A percentile compares a stretch with the other conserved stretches of the same genome.
phyloP scores from a whole-genome alignment of 306 rosid species.

The Mimosa pudica region DNA sequence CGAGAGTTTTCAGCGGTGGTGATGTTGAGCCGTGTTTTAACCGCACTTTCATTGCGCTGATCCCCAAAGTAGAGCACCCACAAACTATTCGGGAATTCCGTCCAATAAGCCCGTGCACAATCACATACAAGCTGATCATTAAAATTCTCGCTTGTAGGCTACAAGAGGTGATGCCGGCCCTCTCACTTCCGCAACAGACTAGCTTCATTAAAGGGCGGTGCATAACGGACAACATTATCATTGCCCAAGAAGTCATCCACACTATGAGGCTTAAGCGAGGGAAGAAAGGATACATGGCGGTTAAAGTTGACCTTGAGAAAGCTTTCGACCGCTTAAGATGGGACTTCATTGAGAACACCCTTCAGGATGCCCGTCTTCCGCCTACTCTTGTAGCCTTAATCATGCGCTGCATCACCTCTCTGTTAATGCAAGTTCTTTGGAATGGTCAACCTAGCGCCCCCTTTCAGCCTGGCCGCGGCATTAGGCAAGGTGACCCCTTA shows the following conservation, averaged over 20 bases:
- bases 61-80: too few species aligned
- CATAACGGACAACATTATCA: too few species aligned
- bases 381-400: fast-evolving
- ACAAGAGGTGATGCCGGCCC: not conserved
- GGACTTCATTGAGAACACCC: not conserved
- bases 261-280: too few species aligned
- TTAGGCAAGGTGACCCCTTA: not conserved
- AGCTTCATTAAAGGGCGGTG: not conserved
- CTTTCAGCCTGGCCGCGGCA: not conserved
- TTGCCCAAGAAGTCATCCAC: too few species aligned
- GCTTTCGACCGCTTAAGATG: not conserved
- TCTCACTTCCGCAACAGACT: not conserved
- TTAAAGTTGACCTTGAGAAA: not conserved
- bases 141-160: not conserved
- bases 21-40: too few species aligned
- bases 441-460: not conserved
- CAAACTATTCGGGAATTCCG: not conserved
- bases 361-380: not conserved
- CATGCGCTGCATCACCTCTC: not conserved
- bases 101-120: not conserved
- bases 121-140: not conserved
- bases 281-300: not conserved
- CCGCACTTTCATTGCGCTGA: too few species aligned
- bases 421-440: not conserved
- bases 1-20: too few species aligned